A percentile compares a stretch with the other conserved stretches of the same genome.
Conservation (phyloP, 2,329 filamentous ascomycete genomes). For the Sporothrix mexicana region DNA sequence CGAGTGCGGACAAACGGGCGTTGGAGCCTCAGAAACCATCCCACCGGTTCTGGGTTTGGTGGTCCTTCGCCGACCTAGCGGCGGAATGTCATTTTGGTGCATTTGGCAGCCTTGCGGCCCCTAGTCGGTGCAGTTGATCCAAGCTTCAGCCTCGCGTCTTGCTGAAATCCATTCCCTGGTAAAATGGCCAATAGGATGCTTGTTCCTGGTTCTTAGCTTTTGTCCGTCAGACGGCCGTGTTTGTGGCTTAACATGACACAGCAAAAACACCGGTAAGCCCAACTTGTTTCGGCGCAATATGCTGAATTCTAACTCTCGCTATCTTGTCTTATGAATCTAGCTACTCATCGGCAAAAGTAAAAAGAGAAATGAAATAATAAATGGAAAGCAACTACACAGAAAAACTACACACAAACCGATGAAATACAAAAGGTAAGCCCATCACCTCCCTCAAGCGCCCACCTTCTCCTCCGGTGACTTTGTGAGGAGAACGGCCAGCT, state of each 20-base stretch:
- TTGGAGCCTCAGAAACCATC: neutral
- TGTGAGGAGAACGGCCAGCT: slow-evolving; percentile 34
- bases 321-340: neutral
- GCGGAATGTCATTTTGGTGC: neutral
- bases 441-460: neutral
- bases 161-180: neutral
- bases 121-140: neutral
- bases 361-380: neutral
- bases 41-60: neutral
- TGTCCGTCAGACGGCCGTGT: neutral
- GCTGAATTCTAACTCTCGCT: neutral
- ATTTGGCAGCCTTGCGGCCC: neutral
- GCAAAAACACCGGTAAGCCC: too few relatives aligned
- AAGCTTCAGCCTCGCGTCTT: neutral
- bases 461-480: neutral
- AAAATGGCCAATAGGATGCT: neutral
- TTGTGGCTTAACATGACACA: neutral
- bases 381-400: too few relatives aligned
- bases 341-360: neutral
- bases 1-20: slow-evolving; percentile 9
- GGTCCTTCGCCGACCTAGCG: slow-evolving; percentile 15
- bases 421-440: too few relatives aligned
- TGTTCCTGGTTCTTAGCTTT: neutral
- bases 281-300: neutral
- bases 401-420: too few relatives aligned